Base-by-base conservation (phyloP, 2,329 filamentous ascomycete species). In the Venturia effusa region DNA sequence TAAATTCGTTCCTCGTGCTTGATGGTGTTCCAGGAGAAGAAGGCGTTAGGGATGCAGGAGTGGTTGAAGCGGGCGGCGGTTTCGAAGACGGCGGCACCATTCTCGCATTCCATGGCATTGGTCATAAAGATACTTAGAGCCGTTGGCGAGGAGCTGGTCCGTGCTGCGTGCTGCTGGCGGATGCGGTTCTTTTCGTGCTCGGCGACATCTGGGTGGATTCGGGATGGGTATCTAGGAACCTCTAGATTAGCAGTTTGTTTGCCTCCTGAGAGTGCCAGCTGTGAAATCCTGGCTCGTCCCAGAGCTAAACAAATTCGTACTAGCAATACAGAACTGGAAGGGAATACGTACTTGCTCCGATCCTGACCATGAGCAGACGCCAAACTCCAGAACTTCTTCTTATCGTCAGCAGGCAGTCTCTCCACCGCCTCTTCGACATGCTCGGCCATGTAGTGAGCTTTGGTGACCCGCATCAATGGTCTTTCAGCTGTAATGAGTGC, bases 41-140 rank as follows among this genome's bases (percentile, higher is more conserved):
- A 51, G 34, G 64, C 61, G 32, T 64, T 65, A 10, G 64, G 64
- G 13, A 65, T 48, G 61, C 64, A 65, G 30, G 32, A 24, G 51
- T 65, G 64, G 40, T 65, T 65, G 64, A 65, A 62, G 22, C 64
- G 30, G 22, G 39, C 30, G 1, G 61, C 61, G 32, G 61, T 24
- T 40, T 63, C 41, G 27, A 64, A 65, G 61, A 59, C 34, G n/a
- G 61, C 61, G n/a, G 61, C 64, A 17, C 61, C 64, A 13, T 27
- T 30, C 11, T 41, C 32, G 39, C 45, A 45, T 34, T 61, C 32
- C 62, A 66, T 66, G 2, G 55, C 55, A 22, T 66, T 66, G 32
- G 64, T 61, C 48, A 61, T 40, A 24, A 65, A 65, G 8, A 65
- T 57, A 22, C 54, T 61, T 13, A 65, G 39, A 43, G 41, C 27